phyloP scores from a whole-genome alignment of 768 basidiomycete species.

The Sarcodon sp. region DNA sequence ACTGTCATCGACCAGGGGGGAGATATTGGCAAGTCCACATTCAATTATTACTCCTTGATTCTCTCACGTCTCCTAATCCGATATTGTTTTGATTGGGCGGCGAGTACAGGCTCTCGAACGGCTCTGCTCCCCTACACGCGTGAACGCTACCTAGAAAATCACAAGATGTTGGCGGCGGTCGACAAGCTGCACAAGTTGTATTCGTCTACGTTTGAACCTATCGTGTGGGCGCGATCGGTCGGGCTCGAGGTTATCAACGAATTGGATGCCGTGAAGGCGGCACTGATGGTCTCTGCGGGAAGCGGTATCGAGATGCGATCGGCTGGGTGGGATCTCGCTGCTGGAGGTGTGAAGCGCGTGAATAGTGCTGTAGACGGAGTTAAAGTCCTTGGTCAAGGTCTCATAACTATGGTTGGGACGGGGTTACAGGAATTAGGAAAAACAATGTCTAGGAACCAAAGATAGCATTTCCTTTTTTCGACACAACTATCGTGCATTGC shows the following conservation, averaged over 20 bases:
- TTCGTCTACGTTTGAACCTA: constrained; percentile 42
- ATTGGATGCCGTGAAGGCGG: constrained; percentile 67
- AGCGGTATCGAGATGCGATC: constrained; percentile 12
- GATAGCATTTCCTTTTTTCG: no score
- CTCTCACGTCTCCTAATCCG: background rate
- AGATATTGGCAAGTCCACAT: constrained; percentile 58
- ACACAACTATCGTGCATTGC: no score
- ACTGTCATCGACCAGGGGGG: constrained; percentile 46
- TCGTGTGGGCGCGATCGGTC: constrained; percentile 80
- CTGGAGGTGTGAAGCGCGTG: constrained; percentile 34
- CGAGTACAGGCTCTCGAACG: constrained; percentile 50
- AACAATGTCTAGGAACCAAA: background rate
- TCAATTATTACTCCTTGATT: background rate
- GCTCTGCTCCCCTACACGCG: constrained; percentile 66
- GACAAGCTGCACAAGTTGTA: constrained; percentile 92
- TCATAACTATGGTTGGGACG: constrained; percentile 16
- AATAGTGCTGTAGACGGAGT: constrained; percentile 21
- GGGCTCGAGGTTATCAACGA: constrained; percentile 92
- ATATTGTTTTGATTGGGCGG: background rate
- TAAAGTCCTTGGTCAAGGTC: constrained; percentile 12
- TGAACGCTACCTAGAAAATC: constrained; percentile 78
- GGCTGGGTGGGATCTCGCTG: constrained; percentile 11
- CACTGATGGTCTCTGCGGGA: constrained; percentile 76
- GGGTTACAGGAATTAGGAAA: constrained; percentile 16
- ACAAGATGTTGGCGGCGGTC: constrained; percentile 68